Base-by-base conservation (phyloP, 1,284 basidiomycete species). In the Tremellales sp. region DNA sequence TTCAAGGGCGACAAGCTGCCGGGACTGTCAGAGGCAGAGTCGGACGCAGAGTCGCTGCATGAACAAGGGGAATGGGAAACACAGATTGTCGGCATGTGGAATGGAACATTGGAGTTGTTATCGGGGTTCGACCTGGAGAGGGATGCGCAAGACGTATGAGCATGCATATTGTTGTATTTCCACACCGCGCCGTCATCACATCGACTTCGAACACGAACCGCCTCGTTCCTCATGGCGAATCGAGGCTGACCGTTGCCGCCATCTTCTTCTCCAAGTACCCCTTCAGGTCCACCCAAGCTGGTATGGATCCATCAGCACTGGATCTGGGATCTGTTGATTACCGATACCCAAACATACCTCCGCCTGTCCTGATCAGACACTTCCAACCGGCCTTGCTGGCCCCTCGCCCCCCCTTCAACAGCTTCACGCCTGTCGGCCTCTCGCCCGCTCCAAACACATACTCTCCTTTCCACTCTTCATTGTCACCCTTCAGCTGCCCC, bases 391-490 rank as follows among this genome's bases (percentile, higher is more conserved):
- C 42, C 40, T 55, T 56, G 13, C 39, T 48, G 2, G 34, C 53
- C 7, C 36, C 28, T 5, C 38, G 43, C 39, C 22, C 39, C 27
- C 47, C 54, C 27, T 39, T 44, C 12, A 72, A 35, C 47, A 71
- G 35, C 48, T 68, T 68, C 22, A 68, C 66, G 1, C 49, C 40
- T 14, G 45, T 58, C 2, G 49, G 48, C 21, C 51, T 56, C 40
- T 65, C 56, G 1, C 66, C 66, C 1, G 58, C 60, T 1, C 65
- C 66, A 44, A 73, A 71, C 3, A 68, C 50, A 43, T 57, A 73
- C 53, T 69, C 63, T 4, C 68, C 71, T 24, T 65, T 68, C 68
- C 71, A 73, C 40, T 65, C 57, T 22, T 68, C 65, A 8, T 57
- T 56, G 3, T 68, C 63, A 8, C 43, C 46, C 47, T 51, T 55